Percentiles rank a stretch among this genome's conserved stretches.
phyloP scores from a whole-genome alignment of 164 flowering plant species.

The Amborella trichopoda region DNA sequence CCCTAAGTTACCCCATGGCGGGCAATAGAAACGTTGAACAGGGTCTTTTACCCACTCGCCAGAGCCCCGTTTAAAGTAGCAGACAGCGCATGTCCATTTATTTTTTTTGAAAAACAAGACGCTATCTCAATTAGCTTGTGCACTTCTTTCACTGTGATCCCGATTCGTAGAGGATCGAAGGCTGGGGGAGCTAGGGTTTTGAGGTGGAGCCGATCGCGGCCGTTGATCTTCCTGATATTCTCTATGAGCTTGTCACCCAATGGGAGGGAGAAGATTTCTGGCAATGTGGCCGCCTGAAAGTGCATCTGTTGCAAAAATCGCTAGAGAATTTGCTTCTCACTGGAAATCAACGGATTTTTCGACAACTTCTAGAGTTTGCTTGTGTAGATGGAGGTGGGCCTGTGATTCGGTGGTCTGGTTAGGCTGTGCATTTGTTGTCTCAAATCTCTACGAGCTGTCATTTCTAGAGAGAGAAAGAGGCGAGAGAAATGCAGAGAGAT shows the following conservation, averaged over 20 bases:
- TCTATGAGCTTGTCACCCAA: conserved; percentile 37
- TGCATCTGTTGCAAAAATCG: conserved; percentile 34
- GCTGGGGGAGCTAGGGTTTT: conserved; percentile 38
- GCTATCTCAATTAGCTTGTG: conserved; percentile 47
- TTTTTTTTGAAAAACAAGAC: too few species aligned
- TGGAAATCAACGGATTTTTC: conserved; percentile 9
- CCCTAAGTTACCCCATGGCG: too few species aligned
- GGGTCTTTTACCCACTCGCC: too few species aligned
- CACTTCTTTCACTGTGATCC: conserved; percentile 42
- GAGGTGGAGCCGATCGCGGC: conserved; percentile 39
- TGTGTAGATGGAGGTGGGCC: background rate
- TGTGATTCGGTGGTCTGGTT: background rate
- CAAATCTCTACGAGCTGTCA: conserved; percentile 41
- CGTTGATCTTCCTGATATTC: conserved; percentile 33
- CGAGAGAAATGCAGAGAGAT: conserved; percentile 1
- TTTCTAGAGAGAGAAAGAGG: conserved; percentile 13
- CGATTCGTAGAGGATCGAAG: background rate
- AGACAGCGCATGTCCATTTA: too few species aligned
- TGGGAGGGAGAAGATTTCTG: conserved; percentile 22
- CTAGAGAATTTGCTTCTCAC: conserved; percentile 23
- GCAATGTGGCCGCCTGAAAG: conserved; percentile 15
- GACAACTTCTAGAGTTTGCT: background rate
- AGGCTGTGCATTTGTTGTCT: background rate
- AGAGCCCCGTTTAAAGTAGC: too few species aligned
- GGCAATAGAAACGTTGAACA: too few species aligned